These are phyloP conservation scores for Arthrobotrys conoides DNA, from an alignment of 2,329 filamentous ascomycete genomes.

Conservation along the genomic window DNA sequence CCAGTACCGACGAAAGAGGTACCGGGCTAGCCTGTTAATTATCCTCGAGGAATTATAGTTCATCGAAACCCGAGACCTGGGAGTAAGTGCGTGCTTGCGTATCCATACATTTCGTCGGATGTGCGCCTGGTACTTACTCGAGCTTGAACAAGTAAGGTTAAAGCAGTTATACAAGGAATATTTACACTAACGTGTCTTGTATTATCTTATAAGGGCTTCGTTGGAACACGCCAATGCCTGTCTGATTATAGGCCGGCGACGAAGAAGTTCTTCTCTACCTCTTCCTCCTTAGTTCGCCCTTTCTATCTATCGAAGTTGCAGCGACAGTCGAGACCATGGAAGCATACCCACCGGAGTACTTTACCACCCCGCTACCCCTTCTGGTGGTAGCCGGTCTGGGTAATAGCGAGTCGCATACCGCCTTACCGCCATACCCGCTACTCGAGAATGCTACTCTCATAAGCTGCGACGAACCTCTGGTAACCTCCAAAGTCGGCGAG, in stretches of 20 bases:
- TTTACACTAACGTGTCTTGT: conserved; percentile 40
- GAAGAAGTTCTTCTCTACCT: neutral
- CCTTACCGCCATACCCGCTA: conserved; percentile 69
- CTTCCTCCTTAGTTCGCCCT: neutral
- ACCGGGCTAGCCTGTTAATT: neutral
- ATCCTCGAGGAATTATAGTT: neutral
- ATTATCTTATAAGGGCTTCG: neutral
- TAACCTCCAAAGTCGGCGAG: conserved; percentile 77
- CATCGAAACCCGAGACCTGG: neutral
- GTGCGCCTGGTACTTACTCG: neutral
- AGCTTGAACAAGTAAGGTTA: conserved; percentile 1
- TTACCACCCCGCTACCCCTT: conserved; percentile 88
- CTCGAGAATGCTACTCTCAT: conserved; percentile 76
- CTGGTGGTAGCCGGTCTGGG: conserved; percentile 84
- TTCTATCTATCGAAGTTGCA: neutral
- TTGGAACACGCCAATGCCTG: conserved; percentile 20
- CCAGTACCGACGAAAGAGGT: neutral
- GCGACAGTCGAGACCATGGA: conserved; percentile 73
- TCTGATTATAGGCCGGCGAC: neutral
- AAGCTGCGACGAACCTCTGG: conserved; percentile 78
- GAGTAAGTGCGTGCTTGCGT: neutral
- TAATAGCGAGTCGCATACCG: conserved; percentile 66
- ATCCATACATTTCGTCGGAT: neutral
- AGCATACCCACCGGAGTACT: conserved; percentile 82
- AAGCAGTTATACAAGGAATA: neutral